Conservation (phyloP, 768 basidiomycete genomes). For the Postia placenta region DNA sequence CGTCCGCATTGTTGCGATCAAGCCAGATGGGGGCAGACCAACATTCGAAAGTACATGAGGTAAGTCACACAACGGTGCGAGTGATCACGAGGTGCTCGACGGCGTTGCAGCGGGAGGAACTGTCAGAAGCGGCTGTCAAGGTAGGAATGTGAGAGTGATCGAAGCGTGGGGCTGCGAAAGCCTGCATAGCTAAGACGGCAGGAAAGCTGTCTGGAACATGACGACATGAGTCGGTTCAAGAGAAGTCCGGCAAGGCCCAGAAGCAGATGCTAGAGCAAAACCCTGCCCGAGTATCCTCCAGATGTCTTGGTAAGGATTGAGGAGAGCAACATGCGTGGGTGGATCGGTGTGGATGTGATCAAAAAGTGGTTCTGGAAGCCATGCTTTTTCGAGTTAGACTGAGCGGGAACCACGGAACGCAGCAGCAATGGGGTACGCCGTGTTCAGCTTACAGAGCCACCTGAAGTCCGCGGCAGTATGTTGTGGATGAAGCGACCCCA, state of each 20-base stretch:
- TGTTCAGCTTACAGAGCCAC: not conserved
- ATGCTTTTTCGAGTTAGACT: constrained; percentile 2
- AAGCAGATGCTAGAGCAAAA: not conserved
- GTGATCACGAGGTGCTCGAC: not conserved
- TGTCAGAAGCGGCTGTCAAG: not conserved
- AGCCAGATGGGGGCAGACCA: not conserved
- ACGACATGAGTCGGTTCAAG: not conserved
- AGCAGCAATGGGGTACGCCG: not conserved
- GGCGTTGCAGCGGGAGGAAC: constrained; percentile 1
- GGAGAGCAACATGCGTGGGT: not conserved
- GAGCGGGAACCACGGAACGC: not conserved
- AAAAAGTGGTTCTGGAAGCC: not conserved
- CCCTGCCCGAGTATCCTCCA: not conserved
- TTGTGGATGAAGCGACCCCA: too few species aligned
- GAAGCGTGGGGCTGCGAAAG: not conserved
- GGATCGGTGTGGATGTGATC: constrained; percentile 3
- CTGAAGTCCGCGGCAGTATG: not conserved
- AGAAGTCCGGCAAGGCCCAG: not conserved
- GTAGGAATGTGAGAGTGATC: not conserved
- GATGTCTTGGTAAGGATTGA: not conserved
- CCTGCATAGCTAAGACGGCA: not conserved
- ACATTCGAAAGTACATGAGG: not conserved
- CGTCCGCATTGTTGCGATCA: not conserved
- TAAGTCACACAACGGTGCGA: not conserved
- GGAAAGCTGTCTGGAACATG: constrained; percentile 3